Percentiles rank a stretch among this genome's conserved stretches.
phyloP scores from a whole-genome alignment of 805 yeast species.

The Blastobotrys robertii region DNA sequence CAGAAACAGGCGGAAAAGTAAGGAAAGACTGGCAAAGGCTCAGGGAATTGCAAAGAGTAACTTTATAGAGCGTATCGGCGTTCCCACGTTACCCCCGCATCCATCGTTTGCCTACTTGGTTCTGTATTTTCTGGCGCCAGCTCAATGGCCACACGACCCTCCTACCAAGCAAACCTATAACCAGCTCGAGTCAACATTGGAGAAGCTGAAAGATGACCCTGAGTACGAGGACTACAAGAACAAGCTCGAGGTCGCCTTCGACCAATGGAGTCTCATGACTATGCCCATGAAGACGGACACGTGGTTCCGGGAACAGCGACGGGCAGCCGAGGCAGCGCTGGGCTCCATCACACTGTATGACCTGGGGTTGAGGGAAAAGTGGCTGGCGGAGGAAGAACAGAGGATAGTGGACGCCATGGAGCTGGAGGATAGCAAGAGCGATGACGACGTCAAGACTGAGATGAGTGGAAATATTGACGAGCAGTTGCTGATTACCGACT shows the following conservation, averaged over 20 bases:
- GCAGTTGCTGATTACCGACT: not conserved
- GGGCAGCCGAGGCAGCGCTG: constrained; percentile 37
- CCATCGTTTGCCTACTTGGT: constrained; percentile 44
- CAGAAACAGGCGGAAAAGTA: constrained; percentile 34
- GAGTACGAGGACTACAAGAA: constrained; percentile 26
- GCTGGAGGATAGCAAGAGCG: not conserved
- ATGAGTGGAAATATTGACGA: not conserved
- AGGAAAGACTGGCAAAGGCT: constrained; percentile 36
- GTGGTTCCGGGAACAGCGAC: constrained; percentile 37
- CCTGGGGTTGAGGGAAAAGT: constrained; percentile 33
- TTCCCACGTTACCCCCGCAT: constrained; percentile 33
- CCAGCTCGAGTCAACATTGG: constrained; percentile 24
- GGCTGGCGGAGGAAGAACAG: constrained; percentile 28
- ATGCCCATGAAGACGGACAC: constrained; percentile 30
- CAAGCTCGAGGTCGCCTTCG: constrained; percentile 37
- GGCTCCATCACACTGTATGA: constrained; percentile 35
- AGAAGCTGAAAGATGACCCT: constrained; percentile 7
- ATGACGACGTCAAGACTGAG: not conserved
- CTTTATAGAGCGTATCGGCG: constrained; percentile 31
- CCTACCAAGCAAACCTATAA: constrained; percentile 39
- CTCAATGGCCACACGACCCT: constrained; percentile 44
- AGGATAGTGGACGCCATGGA: constrained; percentile 1
- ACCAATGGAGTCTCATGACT: constrained; percentile 34
- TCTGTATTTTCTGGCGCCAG: constrained; percentile 36
- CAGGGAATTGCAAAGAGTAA: constrained; percentile 28